Percentiles rank a stretch among this genome's conserved stretches.
Conservation (phyloP, 768 basidiomycete species). For the Filobasidium floriforme region DNA sequence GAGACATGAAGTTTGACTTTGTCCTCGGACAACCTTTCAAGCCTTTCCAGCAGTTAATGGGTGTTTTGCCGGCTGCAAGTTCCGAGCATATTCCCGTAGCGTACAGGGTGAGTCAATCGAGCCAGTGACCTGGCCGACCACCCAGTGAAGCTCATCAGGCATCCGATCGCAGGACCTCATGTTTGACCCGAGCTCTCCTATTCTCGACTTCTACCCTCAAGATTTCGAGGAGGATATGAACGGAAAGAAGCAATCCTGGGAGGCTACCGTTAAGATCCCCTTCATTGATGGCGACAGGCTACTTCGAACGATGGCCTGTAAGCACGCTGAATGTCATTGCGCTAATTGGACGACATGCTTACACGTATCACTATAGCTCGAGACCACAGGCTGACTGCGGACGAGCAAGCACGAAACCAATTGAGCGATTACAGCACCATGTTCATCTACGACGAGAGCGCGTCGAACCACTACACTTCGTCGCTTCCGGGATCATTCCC, state of each 20-base stretch:
- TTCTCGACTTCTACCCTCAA: conserved; percentile 85
- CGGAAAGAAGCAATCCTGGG: conserved; percentile 98
- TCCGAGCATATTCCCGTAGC: conserved; percentile 78
- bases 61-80: conserved; percentile 86
- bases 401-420: conserved; percentile 67
- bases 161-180: conserved; percentile 62
- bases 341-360: background rate
- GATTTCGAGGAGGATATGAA: conserved; percentile 91
- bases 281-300: conserved; percentile 81
- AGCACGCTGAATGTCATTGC: conserved; percentile 35
- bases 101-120: conserved; percentile 57
- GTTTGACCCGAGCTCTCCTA: conserved; percentile 73
- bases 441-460: conserved; percentile 62
- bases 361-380: conserved; percentile 39
- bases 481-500: conserved; percentile 95
- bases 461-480: conserved; percentile 70
- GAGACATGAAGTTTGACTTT: conserved; percentile 76
- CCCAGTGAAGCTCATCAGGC: background rate
- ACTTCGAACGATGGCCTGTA: conserved; percentile 73
- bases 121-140: too few species aligned
- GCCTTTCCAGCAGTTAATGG: conserved; percentile 96
- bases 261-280: conserved; percentile 96
- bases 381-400: conserved; percentile 65
- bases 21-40: conserved; percentile 79
- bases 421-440: conserved; percentile 66